Base-by-base conservation (phyloP, 495 filamentous ascomycete species). In the Podospora comata region DNA sequence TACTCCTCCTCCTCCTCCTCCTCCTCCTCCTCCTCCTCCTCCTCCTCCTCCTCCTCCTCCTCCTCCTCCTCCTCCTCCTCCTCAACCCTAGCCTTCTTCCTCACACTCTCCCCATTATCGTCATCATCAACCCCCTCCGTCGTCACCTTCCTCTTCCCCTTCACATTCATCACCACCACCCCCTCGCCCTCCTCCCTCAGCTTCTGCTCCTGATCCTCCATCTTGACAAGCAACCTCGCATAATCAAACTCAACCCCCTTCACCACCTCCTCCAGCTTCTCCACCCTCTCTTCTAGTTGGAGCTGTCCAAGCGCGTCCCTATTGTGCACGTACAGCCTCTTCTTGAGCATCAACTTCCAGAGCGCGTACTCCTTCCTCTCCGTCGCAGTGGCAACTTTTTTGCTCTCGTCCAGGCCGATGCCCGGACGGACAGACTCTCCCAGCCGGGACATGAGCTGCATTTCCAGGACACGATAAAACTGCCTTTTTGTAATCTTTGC, bases 401-500 rank as follows among this genome's bases (percentile, higher is more conserved):
- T 54, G 5, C 64, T 62, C 60, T 67, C 60, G 4, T 19, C 75
- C 2, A 66, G 64, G 13, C 68, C 66, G 5, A 82, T 69, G 13
- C 70, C 78, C 32, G 85, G 83, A 28, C 90, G 86, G 66, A 92
- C 84, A 15, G 82, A 78, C 9, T 81, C 73, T 0, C 92, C 88
- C 27, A 97, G 89, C 62, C 80, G 83, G 6, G 89, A 89, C 70
- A 97, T 89, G 6, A 97, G 89, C 65, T 91, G 88, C 88, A 98
- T 93, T 78, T 99, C 95, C 18, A 94, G 79, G 11, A 97, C 83
- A 34, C 94, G 88, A 32, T 84, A 83, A 78, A 97, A 97, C 79
- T 98, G 95, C n/a, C 94, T 88, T 0, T 88, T 84, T 5, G 89
- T 88, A 68, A 98, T 92, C 76, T 97, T 97, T 64, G 85, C 83